A percentile compares a stretch with the other conserved stretches of the same genome.
Conservation (phyloP, 2,329 filamentous ascomycete genomes). For the Chaetomium olivaceum region DNA sequence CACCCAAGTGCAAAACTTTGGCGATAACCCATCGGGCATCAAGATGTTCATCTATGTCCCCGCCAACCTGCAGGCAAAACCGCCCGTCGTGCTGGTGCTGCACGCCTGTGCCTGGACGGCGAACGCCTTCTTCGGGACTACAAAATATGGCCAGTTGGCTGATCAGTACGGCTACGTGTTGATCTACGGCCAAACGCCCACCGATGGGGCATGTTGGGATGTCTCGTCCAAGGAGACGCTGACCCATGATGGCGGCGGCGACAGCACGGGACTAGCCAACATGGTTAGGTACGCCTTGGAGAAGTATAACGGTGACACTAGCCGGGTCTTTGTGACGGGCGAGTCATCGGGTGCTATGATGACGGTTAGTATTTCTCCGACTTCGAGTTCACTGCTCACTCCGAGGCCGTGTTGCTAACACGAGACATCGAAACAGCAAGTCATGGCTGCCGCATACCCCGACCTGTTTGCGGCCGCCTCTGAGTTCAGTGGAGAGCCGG, state of each 20-base stretch:
- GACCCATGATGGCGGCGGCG: not conserved
- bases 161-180: constrained; percentile 1
- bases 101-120: not conserved
- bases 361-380: not conserved
- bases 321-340: constrained; percentile 3
- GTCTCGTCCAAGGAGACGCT: not conserved
- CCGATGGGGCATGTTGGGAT: constrained; percentile 4
- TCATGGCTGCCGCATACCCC: constrained; percentile 2
- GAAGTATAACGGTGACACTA: not conserved
- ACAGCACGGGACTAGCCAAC: constrained; percentile 1
- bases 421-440: not conserved
- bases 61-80: not conserved
- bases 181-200: not conserved
- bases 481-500: not conserved
- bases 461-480: constrained; percentile 1
- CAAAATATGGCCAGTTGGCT: not conserved
- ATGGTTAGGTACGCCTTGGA: constrained; percentile 1
- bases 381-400: not conserved
- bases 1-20: constrained; percentile 5
- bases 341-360: constrained; percentile 7
- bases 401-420: not conserved
- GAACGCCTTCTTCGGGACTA: not conserved
- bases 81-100: not conserved
- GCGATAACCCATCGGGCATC: not conserved
- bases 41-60: constrained; percentile 5